A percentile compares a stretch with the other conserved stretches of the same genome.
Evolutionary conservation across 1,139 yeast species (phyloP).

Genomic region (Nadsonia commutata): DNA sequence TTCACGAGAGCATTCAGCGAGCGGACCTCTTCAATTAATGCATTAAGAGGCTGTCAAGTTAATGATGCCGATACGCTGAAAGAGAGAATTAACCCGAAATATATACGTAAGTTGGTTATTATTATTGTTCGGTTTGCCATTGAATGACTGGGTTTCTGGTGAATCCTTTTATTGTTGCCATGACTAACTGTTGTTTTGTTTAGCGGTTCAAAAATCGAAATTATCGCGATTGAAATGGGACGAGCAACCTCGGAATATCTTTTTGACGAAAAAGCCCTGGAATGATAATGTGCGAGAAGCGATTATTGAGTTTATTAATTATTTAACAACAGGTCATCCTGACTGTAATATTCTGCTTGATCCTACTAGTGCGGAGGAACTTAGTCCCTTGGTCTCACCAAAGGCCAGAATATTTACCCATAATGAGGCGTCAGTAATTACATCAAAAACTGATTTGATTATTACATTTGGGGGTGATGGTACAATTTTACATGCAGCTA

Average conservation of each 20-base stretch:
- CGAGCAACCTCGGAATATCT: conserved; percentile 43
- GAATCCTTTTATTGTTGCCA: too few relatives aligned
- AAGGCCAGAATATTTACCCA: conserved; percentile 19
- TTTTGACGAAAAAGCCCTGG: conserved; percentile 78
- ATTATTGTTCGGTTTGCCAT: too few relatives aligned
- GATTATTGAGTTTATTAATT: conserved; percentile 44
- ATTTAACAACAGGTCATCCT: conserved; percentile 7
- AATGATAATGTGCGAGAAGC: conserved; percentile 50
- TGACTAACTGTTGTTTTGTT: too few relatives aligned
- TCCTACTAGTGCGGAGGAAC: conserved; percentile 61
- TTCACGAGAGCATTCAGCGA: neutral
- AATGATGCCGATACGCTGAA: neutral
- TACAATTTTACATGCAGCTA: conserved; percentile 62
- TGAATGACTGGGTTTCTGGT: too few relatives aligned
- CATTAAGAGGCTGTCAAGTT: neutral
- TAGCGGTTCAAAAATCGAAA: neutral
- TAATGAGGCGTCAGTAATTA: conserved; percentile 50
- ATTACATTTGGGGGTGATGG: conserved; percentile 95
- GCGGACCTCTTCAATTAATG: neutral
- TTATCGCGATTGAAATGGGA: conserved; percentile 18
- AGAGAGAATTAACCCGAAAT: neutral
- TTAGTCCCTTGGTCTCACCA: conserved; percentile 25
- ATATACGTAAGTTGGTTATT: neutral
- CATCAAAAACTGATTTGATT: conserved; percentile 45
- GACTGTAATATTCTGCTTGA: conserved; percentile 62